A percentile compares a stretch with the other conserved stretches of the same genome.
These are phyloP conservation scores for Rosellinia necatrix DNA, from an alignment of 2,329 filamentous ascomycete genomes.

Conservation along the genomic window DNA sequence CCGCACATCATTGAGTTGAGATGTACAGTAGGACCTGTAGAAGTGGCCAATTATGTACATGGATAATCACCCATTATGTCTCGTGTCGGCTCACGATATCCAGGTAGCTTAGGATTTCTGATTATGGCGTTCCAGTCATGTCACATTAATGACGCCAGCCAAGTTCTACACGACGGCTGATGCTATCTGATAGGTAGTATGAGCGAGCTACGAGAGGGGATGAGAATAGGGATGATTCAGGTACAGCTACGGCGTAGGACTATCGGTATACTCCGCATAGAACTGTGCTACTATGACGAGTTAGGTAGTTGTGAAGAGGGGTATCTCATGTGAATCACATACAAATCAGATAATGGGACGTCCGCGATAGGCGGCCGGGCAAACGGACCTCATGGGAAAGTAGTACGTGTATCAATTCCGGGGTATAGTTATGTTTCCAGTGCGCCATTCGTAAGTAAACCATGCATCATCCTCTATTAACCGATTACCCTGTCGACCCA, in stretches of 20 bases:
- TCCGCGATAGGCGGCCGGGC: constrained; percentile 5
- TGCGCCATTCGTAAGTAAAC: constrained; percentile 28
- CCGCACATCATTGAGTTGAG: too few species aligned
- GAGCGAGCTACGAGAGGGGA: neutral
- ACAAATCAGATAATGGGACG: neutral
- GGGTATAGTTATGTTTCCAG: constrained; percentile 25
- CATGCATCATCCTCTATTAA: constrained; percentile 27
- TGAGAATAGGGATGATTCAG: neutral
- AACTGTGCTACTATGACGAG: neutral
- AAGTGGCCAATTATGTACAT: neutral
- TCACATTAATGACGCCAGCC: constrained; percentile 8
- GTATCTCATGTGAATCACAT: constrained; percentile 6
- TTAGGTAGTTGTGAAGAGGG: constrained; percentile 14
- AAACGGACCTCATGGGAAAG: constrained; percentile 6
- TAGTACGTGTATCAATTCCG: constrained; percentile 20
- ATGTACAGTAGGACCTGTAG: neutral
- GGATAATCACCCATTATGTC: too few species aligned
- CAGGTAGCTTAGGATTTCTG: neutral
- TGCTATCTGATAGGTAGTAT: neutral
- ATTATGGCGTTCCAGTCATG: neutral
- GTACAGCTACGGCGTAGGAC: neutral
- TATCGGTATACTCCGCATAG: neutral
- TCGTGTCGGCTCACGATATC: neutral
- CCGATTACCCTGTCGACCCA: constrained; percentile 43
- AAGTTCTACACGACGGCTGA: constrained; percentile 1